Evolutionary conservation across 2,329 filamentous ascomycete genomes (phyloP).

Genomic region (Neocucurbitaria cava): DNA sequence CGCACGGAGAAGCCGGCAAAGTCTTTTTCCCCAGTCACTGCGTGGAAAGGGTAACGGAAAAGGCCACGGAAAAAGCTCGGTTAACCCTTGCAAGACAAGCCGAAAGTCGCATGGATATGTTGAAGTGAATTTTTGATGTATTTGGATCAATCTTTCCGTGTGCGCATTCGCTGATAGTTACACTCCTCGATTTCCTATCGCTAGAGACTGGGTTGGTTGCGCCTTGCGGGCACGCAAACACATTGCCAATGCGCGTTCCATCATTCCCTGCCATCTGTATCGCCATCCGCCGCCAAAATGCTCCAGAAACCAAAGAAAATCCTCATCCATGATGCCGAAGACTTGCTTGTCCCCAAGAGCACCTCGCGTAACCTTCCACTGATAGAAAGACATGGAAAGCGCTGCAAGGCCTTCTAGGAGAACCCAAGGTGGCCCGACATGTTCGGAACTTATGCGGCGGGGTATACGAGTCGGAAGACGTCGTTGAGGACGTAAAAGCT

Average conservation of each 20-base stretch:
- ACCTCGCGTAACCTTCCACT: not conserved
- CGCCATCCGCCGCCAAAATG: conserved; percentile 22
- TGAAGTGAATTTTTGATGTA: conserved; percentile 9
- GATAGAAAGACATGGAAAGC: not conserved
- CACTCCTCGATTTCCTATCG: not conserved
- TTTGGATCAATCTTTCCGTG: conserved; percentile 13
- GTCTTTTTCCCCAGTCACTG: conserved; percentile 29
- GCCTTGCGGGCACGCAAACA: conserved; percentile 1
- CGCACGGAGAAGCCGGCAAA: conserved; percentile 31
- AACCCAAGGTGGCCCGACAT: conserved; percentile 1
- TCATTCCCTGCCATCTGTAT: conserved; percentile 5
- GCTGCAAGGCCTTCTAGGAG: not conserved
- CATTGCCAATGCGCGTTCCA: not conserved
- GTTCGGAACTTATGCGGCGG: conserved; percentile 43
- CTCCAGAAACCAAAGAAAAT: conserved; percentile 16
- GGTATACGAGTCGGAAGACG: conserved; percentile 88
- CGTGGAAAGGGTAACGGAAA: conserved; percentile 17
- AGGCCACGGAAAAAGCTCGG: conserved; percentile 1
- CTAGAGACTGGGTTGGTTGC: conserved; percentile 1
- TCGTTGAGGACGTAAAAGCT: conserved; percentile 90
- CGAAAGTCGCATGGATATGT: not conserved
- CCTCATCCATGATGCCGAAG: conserved; percentile 10
- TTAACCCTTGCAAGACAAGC: conserved; percentile 7
- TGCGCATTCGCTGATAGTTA: conserved; percentile 4
- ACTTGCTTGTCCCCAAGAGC: not conserved